Evolutionary conservation across 441 rosid genomes (phyloP).

Genomic region (Mallotus repandus): DNA sequence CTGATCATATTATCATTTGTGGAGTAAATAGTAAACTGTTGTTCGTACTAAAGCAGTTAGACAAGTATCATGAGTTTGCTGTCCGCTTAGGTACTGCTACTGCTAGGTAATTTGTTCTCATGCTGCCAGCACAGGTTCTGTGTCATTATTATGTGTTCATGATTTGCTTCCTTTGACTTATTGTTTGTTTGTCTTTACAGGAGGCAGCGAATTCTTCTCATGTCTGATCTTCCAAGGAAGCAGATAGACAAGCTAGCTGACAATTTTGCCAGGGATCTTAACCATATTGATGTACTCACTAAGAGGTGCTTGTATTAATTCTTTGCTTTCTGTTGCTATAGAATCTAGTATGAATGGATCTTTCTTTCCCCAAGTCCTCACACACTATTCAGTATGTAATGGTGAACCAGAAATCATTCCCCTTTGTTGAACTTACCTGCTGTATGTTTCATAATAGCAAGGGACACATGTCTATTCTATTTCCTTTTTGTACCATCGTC

Average conservation of each 20-base stretch:
- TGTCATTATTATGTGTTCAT: background rate
- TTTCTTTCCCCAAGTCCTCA: background rate
- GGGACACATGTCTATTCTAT: background rate
- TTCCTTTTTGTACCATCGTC: background rate
- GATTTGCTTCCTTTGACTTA: constrained; percentile 17
- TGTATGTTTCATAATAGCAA: background rate
- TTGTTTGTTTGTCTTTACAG: constrained; percentile 36
- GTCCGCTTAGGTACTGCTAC: constrained; percentile 96
- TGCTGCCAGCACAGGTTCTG: constrained; percentile 13
- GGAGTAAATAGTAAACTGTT: constrained; percentile 80
- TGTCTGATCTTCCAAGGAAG: constrained; percentile 97
- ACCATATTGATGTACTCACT: constrained; percentile 83
- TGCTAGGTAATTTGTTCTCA: constrained; percentile 56
- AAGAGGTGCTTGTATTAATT: constrained; percentile 57
- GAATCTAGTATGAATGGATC: background rate
- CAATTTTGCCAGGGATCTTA: constrained; percentile 67
- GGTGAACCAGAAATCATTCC: constrained; percentile 1
- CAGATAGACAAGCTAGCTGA: constrained; percentile 91
- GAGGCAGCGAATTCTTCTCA: constrained; percentile 92
- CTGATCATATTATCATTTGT: constrained; percentile 88
- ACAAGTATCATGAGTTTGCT: constrained; percentile 86
- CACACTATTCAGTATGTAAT: background rate
- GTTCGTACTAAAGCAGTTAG: constrained; percentile 82
- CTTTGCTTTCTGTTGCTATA: background rate
- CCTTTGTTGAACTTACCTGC: background rate